phyloP scores from a whole-genome alignment of 2,329 filamentous ascomycete species.

The Pseudocercospora musae region DNA sequence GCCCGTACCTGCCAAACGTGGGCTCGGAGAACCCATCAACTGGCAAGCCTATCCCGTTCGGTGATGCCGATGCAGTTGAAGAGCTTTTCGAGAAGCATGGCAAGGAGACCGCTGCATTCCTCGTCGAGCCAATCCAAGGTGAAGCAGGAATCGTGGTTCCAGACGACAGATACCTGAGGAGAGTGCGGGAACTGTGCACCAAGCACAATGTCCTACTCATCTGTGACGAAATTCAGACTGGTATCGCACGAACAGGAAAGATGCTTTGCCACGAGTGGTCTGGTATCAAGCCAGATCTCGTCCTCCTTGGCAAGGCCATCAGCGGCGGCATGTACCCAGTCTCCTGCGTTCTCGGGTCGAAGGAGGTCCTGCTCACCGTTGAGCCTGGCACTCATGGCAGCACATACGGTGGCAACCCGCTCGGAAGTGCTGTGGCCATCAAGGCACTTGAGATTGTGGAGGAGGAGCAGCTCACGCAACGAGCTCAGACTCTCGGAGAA shows the following conservation, averaged over 20 bases:
- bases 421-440: slow-evolving; percentile 93
- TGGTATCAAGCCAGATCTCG: slow-evolving; percentile 89
- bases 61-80: slow-evolving; percentile 77
- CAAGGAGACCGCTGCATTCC: slow-evolving; percentile 82
- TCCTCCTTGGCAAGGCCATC: slow-evolving; percentile 94
- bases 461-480: slow-evolving; percentile 83
- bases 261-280: slow-evolving; percentile 95
- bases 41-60: slow-evolving; percentile 75
- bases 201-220: slow-evolving; percentile 95
- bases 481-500: slow-evolving; percentile 75
- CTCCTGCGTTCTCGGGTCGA: slow-evolving; percentile 80
- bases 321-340: slow-evolving; percentile 99
- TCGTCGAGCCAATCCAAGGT: slow-evolving; percentile 95
- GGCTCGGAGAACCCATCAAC: slow-evolving; percentile 74
- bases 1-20: slow-evolving; percentile 87
- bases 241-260: slow-evolving; percentile 89
- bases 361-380: slow-evolving; percentile 90
- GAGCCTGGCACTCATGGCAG: slow-evolving; percentile 96
- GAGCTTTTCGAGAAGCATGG: slow-evolving; percentile 76
- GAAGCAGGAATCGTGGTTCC: slow-evolving; percentile 96
- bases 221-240: slow-evolving; percentile 97
- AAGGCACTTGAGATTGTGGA: slow-evolving; percentile 89
- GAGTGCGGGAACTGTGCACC: slow-evolving; percentile 80
- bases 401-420: slow-evolving; percentile 96
- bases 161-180: slow-evolving; percentile 78